Percentiles rank a stretch among this genome's conserved stretches.
phyloP scores from a whole-genome alignment of 2,329 filamentous ascomycete species.

The Aureobasidium musti region DNA sequence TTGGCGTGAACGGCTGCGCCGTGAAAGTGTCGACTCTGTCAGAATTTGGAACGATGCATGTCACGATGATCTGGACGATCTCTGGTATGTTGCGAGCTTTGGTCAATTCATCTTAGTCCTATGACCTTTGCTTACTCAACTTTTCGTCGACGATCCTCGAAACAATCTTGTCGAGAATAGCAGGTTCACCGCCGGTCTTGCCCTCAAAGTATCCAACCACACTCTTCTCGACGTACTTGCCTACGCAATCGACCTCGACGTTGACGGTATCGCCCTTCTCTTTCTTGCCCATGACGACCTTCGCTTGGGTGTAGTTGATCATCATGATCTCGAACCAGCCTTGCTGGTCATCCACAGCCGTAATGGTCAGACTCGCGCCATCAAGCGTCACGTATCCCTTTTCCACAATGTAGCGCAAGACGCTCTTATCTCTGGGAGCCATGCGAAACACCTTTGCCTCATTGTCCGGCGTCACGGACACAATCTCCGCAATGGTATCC shows the following conservation, averaged over 20 bases:
- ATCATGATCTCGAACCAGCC: slow-evolving; percentile 97
- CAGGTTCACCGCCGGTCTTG: slow-evolving; percentile 52
- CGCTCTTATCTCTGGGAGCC: slow-evolving; percentile 65
- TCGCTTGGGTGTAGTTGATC: slow-evolving; percentile 93
- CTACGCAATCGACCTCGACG: slow-evolving; percentile 86
- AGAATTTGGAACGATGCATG: no score
- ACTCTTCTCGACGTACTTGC: slow-evolving; percentile 88
- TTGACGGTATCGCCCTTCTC: slow-evolving; percentile 79
- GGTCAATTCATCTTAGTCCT: no score
- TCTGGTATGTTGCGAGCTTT: no score
- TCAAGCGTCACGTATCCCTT: slow-evolving; percentile 96
- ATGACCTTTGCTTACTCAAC: slow-evolving; percentile 45
- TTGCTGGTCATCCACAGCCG: slow-evolving; percentile 75
- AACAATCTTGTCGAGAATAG: slow-evolving; percentile 56
- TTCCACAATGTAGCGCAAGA: slow-evolving; percentile 87
- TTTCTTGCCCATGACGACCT: slow-evolving; percentile 80
- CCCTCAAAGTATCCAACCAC: slow-evolving; percentile 75
- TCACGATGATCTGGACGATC: no score
- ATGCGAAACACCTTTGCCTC: slow-evolving; percentile 89
- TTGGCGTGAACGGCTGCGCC: no score
- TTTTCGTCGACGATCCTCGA: slow-evolving; percentile 73
- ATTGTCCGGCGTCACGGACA: slow-evolving; percentile 74
- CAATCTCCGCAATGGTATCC: slow-evolving; percentile 79
- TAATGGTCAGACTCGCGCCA: slow-evolving; percentile 91
- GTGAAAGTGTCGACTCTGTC: no score